Conservation (phyloP, 495 filamentous ascomycete species). For the Xylaria venustula region DNA sequence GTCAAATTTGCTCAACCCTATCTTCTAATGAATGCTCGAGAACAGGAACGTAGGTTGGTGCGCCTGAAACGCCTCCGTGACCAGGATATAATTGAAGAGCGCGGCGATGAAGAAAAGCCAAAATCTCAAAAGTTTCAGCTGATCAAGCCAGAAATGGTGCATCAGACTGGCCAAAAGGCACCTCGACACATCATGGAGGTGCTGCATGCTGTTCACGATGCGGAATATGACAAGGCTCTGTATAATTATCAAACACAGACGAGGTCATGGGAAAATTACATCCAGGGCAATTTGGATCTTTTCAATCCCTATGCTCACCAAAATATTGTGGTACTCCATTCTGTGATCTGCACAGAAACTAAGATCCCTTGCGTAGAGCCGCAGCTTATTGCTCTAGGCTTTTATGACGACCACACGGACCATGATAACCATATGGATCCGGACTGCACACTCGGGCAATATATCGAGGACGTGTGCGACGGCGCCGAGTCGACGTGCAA, state of each 20-base stretch:
- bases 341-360: constrained; percentile 84
- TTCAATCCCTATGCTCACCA: constrained; percentile 95
- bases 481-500: constrained; percentile 72
- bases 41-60: constrained; percentile 78
- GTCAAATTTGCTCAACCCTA: constrained; percentile 94
- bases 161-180: constrained; percentile 69
- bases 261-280: constrained; percentile 90
- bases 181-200: constrained; percentile 88
- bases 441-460: constrained; percentile 92
- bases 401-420: constrained; percentile 84
- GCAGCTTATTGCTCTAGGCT: constrained; percentile 78
- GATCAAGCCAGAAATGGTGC: constrained; percentile 93
- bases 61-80: constrained; percentile 81
- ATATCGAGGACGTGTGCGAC: constrained; percentile 86
- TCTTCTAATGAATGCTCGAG: constrained; percentile 84
- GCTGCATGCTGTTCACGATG: constrained; percentile 88
- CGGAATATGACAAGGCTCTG: constrained; percentile 92
- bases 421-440: constrained; percentile 62
- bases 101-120: constrained; percentile 56
- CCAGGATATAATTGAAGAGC: constrained; percentile 62
- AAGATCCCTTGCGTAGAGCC: constrained; percentile 92
- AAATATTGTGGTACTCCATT: constrained; percentile 92
- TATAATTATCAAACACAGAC: constrained; percentile 95
- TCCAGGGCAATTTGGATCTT: constrained; percentile 75
- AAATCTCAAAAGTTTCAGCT: constrained; percentile 75